Base-by-base conservation (phyloP, 768 basidiomycete species). In the Russula dissimulans region DNA sequence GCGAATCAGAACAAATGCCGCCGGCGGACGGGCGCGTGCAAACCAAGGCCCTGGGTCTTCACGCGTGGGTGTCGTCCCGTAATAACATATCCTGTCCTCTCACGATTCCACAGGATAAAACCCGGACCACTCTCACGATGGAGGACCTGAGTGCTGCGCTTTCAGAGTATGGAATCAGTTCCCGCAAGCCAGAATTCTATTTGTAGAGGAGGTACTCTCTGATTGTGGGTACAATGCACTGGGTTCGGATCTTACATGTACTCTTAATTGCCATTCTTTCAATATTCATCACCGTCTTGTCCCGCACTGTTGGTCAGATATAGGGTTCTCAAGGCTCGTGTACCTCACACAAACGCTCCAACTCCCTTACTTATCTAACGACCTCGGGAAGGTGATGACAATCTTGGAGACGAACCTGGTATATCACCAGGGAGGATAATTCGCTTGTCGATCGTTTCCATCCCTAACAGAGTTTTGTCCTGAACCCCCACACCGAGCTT, bases 121-220 rank as follows among this genome's bases (percentile, higher is more conserved):
- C 91, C 43, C 84, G 90, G 63, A 97, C 95, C 43, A 91, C 93
- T 0, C 74, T 99, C 64, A 97, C 92, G 18, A 97, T 98, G 94
- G 97, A 99, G 55, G 97, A 99, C 70, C 78, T 99, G 39, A 90
- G 89, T 60, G 79, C 92, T 5, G 97, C 97, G 1, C 80, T 99
- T 36, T 80, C 81, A n/a, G 97, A 99, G 72, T 97, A 98, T 67
- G 95, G 95, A 5, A 92, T 99, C 67, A 94, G 89, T 66, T 81
- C 91, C 14, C 85, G 88, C 70, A 95, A 97, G 67, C 93, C 95
- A 15, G 94, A 97, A 62, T 97, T 93, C 73, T 97, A 89, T 73
- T 78, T 93, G 73, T 93, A 69, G 67, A 26, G 17, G 50, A 56
- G 52, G 45, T 39, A 51, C 48, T 51, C n/a, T 58, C 42, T 29